Percentiles rank a stretch among this genome's conserved stretches.
phyloP scores from a whole-genome alignment of 2,329 filamentous ascomycete species.

The Monosporascus cannonballus region DNA sequence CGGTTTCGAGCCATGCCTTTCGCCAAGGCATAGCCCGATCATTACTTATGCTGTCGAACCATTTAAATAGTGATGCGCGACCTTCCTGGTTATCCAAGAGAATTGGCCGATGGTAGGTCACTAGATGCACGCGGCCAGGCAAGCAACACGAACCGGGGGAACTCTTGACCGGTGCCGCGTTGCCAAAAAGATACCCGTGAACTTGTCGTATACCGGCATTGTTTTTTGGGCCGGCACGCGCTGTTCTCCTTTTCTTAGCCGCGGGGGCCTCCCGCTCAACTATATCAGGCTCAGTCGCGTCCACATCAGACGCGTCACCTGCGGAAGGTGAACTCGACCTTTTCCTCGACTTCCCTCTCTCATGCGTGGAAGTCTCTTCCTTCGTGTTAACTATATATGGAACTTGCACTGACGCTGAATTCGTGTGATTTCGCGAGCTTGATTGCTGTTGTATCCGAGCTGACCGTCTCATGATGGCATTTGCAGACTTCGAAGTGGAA shows the following conservation, averaged over 20 bases:
- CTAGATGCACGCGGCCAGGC: slow-evolving; percentile 27
- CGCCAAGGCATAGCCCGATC: slow-evolving; percentile 54
- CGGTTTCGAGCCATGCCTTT: slow-evolving; percentile 48
- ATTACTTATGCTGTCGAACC: slow-evolving; percentile 44
- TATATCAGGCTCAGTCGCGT: slow-evolving; percentile 11
- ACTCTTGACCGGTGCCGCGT: not conserved
- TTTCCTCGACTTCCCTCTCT: not conserved
- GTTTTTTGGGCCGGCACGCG: slow-evolving; percentile 5
- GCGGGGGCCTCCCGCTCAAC: slow-evolving; percentile 1
- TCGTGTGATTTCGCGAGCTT: not conserved
- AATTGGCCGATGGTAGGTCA: slow-evolving; percentile 44
- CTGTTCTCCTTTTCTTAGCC: slow-evolving; percentile 15
- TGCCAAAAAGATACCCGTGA: slow-evolving; percentile 17
- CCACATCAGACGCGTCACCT: slow-evolving; percentile 10
- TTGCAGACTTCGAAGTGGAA: too few species aligned
- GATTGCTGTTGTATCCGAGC: not conserved
- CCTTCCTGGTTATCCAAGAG: slow-evolving; percentile 34
- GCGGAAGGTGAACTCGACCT: not conserved
- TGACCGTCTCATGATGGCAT: not conserved
- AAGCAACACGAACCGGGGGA: slow-evolving; percentile 10
- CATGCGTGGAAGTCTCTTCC: not conserved
- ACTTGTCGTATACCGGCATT: slow-evolving; percentile 10
- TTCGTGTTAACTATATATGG: not conserved
- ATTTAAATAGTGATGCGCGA: slow-evolving; percentile 37
- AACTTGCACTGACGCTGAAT: not conserved